A percentile compares a stretch with the other conserved stretches of the same genome.
Evolutionary conservation across 257 asterid species (phyloP).

Genomic region (Forsythia suspensa): DNA sequence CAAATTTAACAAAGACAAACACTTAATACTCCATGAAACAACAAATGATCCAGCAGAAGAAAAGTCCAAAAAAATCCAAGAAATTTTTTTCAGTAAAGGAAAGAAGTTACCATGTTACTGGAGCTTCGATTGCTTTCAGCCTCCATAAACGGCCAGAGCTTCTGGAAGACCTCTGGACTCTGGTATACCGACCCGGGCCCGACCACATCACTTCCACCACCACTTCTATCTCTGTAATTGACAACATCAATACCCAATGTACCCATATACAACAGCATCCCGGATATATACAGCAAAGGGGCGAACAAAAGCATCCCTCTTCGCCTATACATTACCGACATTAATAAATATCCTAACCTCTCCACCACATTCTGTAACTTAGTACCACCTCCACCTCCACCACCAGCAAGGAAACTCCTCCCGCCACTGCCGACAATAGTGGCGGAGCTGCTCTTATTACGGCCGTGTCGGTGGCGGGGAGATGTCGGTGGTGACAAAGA

Average conservation of each 20-base stretch:
- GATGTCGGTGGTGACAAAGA: constrained; percentile 83
- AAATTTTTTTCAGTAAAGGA: no score
- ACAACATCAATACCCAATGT: constrained; percentile 61
- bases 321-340: constrained; percentile 70
- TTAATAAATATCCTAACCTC: constrained; percentile 65
- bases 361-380: constrained; percentile 67
- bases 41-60: neutral
- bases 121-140: constrained; percentile 72
- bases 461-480: constrained; percentile 69
- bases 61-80: constrained; percentile 7
- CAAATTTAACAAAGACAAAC: neutral
- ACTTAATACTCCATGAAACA: constrained; percentile 4
- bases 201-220: constrained; percentile 36
- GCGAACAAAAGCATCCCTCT: constrained; percentile 90
- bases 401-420: constrained; percentile 38
- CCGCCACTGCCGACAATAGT: constrained; percentile 33
- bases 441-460: constrained; percentile 40
- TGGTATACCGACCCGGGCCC: constrained; percentile 81
- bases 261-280: constrained; percentile 94
- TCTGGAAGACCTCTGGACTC: constrained; percentile 91
- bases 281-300: constrained; percentile 84
- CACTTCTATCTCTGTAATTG: constrained; percentile 26
- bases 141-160: constrained; percentile 94
- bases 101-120: constrained; percentile 56
- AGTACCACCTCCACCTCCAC: constrained; percentile 37